Base-by-base conservation (phyloP, 345 rosid species). In the Salix suchowensis region DNA sequence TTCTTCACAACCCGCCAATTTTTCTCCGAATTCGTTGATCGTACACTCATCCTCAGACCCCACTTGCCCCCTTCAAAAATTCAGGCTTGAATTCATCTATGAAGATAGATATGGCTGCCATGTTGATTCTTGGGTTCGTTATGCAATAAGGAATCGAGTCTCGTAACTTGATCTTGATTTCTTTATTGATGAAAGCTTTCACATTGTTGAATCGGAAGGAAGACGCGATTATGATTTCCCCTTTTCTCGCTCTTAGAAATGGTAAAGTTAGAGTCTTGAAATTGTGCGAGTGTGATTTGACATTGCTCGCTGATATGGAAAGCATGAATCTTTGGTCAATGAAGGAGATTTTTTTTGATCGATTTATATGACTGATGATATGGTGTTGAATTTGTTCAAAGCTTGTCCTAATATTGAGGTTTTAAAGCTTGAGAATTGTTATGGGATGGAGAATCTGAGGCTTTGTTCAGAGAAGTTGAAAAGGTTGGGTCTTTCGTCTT, bases 101-200 rank as follows among this genome's bases (percentile, higher is more conserved):
- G 75, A 72, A n/a, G 67, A 72, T 34, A 44, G 75, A 3, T 72
- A 19, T 42, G n/a, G 50, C 2, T 72, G n/a, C 52, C 75, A 58
- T 72, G 75, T 72, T 21, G 75, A 72, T 58, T 72, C 75, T 1
- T 58, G 75, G 67, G 24, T 72, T n/a, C 75, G 75, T 58, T 72
- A 72, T 28, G 75, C 75, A 10, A 58, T 72, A 34, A 72, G 14
- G 66, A 72, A 72, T 10, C 15, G 13, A 8, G 75, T 19, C 2
- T 46, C n/a, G 24, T 52, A 72, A 2, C 32, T 72, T 28, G 67
- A 36, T 55, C 67, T 72, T 23, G 75, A 72, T 55, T 72, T 72
- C 67, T 72, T 72, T n/a, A 72, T 72, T 46, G 67, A 72, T 37
- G 2, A 14, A 21, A 10, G 34, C 1, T 72, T 72, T 30, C 34